Evolutionary conservation across 2,329 filamentous ascomycete genomes (phyloP).

Genomic region (Clonostachys chloroleuca): DNA sequence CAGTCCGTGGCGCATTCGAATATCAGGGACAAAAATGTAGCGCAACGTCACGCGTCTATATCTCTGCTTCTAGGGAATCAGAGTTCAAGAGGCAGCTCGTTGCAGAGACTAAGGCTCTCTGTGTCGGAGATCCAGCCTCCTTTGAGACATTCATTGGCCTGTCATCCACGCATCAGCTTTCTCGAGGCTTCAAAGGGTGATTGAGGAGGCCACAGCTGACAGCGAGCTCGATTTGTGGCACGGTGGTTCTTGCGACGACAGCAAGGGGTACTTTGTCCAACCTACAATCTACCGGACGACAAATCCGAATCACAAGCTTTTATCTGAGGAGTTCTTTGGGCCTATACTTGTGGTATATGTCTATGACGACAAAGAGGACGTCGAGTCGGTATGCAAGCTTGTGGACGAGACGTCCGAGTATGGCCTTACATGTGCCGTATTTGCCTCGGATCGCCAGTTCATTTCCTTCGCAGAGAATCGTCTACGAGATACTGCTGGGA

Average conservation of each 20-base stretch:
- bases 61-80: background rate
- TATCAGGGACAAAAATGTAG: background rate
- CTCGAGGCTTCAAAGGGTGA: background rate
- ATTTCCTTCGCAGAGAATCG: conserved; percentile 43
- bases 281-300: background rate
- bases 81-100: background rate
- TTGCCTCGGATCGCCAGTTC: conserved; percentile 40
- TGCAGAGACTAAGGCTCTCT: background rate
- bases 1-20: background rate
- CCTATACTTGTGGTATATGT: background rate
- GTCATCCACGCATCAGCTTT: background rate
- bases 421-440: conserved; percentile 40
- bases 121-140: background rate
- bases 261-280: background rate
- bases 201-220: background rate
- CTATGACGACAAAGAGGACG: conserved; percentile 3
- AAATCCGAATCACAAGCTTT: background rate
- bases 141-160: background rate
- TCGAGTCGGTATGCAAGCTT: background rate
- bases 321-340: background rate
- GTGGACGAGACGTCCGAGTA: background rate
- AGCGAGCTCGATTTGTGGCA: background rate
- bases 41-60: background rate
- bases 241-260: background rate
- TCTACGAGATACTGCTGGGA: conserved; percentile 50